phyloP scores from a whole-genome alignment of 2,329 filamentous ascomycete species.

The Nigrospora oryzae region DNA sequence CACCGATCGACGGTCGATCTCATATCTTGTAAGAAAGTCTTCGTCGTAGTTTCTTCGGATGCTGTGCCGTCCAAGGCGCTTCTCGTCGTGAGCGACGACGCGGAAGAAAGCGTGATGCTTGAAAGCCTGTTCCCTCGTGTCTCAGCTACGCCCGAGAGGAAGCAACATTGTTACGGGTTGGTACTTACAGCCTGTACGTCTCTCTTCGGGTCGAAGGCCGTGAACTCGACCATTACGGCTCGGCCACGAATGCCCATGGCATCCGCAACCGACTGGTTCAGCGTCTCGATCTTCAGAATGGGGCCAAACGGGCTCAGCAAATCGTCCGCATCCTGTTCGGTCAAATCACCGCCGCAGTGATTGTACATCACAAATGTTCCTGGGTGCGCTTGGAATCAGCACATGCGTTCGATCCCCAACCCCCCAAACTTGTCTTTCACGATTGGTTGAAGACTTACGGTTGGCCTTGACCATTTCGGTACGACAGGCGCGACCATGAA shows the following conservation, averaged over 20 bases:
- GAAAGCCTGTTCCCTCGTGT: constrained; percentile 17
- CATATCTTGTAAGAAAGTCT: constrained; percentile 20
- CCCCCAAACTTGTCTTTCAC: too few species aligned
- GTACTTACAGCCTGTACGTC: constrained; percentile 38
- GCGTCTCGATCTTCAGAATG: constrained; percentile 27
- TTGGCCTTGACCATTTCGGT: constrained; percentile 53
- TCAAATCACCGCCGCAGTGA: constrained; percentile 25
- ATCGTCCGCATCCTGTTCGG: constrained; percentile 31
- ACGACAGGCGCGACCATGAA: constrained; percentile 49
- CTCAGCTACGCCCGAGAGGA: constrained; percentile 6
- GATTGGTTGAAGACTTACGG: constrained; percentile 28
- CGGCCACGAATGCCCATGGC: constrained; percentile 25
- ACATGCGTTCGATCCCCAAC: too few species aligned
- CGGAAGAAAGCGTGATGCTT: constrained; percentile 20
- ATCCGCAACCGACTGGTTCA: constrained; percentile 23
- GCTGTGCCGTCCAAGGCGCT: constrained; percentile 15
- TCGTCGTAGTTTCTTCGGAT: constrained; percentile 12
- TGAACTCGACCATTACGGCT: constrained; percentile 37
- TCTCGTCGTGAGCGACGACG: constrained; percentile 22
- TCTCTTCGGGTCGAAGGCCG: constrained; percentile 40
- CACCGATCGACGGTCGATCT: constrained; percentile 24
- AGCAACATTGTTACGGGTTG: neutral
- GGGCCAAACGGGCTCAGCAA: constrained; percentile 36
- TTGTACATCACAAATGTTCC: constrained; percentile 40
- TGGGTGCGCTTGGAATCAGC: constrained; percentile 20